phyloP scores from a whole-genome alignment of 257 asterid genomes.

The Voacanga thouarsii region DNA sequence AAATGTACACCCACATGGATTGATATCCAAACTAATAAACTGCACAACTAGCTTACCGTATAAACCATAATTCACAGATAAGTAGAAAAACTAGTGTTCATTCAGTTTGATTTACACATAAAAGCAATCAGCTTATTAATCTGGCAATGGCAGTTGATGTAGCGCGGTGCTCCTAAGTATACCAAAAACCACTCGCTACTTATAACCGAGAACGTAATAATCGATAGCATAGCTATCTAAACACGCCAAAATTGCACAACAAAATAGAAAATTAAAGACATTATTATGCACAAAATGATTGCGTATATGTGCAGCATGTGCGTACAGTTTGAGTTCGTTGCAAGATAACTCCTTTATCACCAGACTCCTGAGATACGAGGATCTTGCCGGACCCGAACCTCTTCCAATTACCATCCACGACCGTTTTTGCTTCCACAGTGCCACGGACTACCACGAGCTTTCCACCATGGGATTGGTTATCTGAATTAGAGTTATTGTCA shows the following conservation, averaged over 20 bases:
- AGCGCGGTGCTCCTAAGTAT: not conserved
- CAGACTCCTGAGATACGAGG: slow-evolving; percentile 52
- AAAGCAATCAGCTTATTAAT: not conserved
- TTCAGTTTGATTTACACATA: not conserved
- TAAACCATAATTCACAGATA: not conserved
- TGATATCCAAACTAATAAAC: not conserved
- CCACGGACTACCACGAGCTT: slow-evolving; percentile 71
- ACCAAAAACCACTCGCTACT: not conserved
- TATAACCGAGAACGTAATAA: not conserved
- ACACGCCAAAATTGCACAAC: not conserved
- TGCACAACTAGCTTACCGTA: not conserved
- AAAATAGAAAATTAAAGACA: not conserved
- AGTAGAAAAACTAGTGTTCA: not conserved
- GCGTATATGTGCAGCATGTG: not conserved
- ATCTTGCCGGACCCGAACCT: slow-evolving; percentile 32
- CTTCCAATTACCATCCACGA: slow-evolving; percentile 46
- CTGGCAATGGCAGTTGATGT: not conserved
- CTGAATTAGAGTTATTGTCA: slow-evolving; percentile 16
- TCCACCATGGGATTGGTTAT: slow-evolving; percentile 26
- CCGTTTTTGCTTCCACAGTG: slow-evolving; percentile 57
- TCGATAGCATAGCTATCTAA: not conserved
- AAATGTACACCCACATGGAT: not conserved
- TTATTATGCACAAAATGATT: not conserved
- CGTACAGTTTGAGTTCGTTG: slow-evolving; percentile 62
- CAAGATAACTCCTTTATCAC: slow-evolving; percentile 62